These are phyloP conservation scores for Daedalea quercina DNA, from an alignment of 768 basidiomycete genomes.

Conservation along the genomic window DNA sequence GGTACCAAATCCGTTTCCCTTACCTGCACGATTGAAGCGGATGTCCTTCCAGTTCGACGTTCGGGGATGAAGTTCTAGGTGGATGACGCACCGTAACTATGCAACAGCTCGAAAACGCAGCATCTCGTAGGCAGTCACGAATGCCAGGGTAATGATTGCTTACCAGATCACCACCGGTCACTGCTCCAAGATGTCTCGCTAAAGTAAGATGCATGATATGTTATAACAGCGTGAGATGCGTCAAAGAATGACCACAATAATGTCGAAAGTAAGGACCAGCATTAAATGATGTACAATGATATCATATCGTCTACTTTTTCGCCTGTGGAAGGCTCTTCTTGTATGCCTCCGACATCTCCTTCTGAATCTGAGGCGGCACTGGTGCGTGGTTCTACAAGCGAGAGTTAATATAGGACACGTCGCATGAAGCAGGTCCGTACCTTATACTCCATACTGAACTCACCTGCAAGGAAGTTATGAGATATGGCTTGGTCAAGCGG, in stretches of 20 bases:
- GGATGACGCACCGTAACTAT: no score
- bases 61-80: no score
- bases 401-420: neutral
- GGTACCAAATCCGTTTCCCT: no score
- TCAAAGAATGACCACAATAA: neutral
- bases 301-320: slow-evolving; percentile 50
- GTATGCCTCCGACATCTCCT: slow-evolving; percentile 83
- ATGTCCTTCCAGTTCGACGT: no score
- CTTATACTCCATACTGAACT: slow-evolving; percentile 79
- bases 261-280: neutral
- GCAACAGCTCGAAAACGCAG: no score
- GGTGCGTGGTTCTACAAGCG: slow-evolving; percentile 60
- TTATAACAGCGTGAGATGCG: neutral
- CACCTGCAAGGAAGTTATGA: slow-evolving; percentile 35
- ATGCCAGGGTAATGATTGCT: no score
- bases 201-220: no score
- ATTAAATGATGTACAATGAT: neutral
- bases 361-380: slow-evolving; percentile 81
- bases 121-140: no score
- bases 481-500: neutral
- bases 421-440: slow-evolving; percentile 26
- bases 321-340: slow-evolving; percentile 64
- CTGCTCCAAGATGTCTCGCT: no score
- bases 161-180: no score
- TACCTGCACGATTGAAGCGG: no score